Base-by-base conservation (phyloP, 768 basidiomycete species). In the Mycena vulgaris region DNA sequence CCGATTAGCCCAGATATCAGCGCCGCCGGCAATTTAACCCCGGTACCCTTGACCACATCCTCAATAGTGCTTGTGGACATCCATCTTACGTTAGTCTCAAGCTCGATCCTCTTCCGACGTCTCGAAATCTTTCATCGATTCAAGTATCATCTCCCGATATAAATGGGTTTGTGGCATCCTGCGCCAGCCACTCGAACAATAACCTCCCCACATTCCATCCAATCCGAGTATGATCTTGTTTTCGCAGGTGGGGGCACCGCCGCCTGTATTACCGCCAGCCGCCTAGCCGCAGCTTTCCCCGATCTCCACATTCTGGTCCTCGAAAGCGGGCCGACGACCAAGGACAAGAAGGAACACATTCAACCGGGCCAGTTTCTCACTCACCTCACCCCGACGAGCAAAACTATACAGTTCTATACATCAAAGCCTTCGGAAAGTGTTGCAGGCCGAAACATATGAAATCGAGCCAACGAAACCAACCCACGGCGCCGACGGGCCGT, bases 301-400 rank as follows among this genome's bases (percentile, higher is more conserved):
- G 68, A 80, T 6, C 77, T 87, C 30, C 80, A 74, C 53, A 83
- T 87, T 37, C 83, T 87, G 5, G 42, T 87, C 49, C 74, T 87
- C 23, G 86, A 87, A 70, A 78, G 78, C n/a, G 86, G 86, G 0
- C 78, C 79, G 1, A 74, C 78, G 16, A 81, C 84, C 0, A 74
- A 75, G 30, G 77, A 83, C 53, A 59, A 81, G 28, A 77, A 71
- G 13, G 35, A 45, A 17, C 85, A 87, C 73, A 76, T 72, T 1
- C 83, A 85, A 30, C 83, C 86, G 0, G 84, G 78, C 0, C 79
- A 77, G 23, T 83, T 70, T 66, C 39, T 79, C 10, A 65, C 71
- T 19, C 79, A 87, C 63, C 66, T 82, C 0, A 66, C 66, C 0
- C 82, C 83, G 0, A 73, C 52, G 2, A 80, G 79, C 66, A 80